phyloP scores from a whole-genome alignment of 2,329 filamentous ascomycete genomes.

The Coniochaeta hoffmannii region DNA sequence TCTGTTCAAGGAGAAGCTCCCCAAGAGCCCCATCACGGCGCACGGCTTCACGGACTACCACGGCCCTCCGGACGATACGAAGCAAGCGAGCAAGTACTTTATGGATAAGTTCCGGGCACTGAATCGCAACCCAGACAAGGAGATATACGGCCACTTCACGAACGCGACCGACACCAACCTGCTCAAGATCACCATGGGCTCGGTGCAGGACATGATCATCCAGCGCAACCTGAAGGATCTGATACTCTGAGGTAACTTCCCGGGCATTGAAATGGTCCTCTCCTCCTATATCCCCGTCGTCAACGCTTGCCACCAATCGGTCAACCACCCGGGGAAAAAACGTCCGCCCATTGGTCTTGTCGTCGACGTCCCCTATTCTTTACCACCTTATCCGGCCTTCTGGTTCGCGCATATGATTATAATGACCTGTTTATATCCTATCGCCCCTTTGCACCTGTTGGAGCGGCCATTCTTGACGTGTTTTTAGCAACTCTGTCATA shows the following conservation, averaged over 20 bases:
- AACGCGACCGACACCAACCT: conserved; percentile 63
- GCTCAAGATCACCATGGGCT: conserved; percentile 79
- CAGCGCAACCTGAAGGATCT: conserved; percentile 75
- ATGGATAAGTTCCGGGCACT: conserved; percentile 72
- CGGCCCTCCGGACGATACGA: conserved; percentile 63
- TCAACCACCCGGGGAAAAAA: no score
- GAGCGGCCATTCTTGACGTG: neutral
- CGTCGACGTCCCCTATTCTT: neutral
- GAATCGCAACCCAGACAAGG: conserved; percentile 60
- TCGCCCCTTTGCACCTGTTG: neutral
- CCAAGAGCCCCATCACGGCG: conserved; percentile 61
- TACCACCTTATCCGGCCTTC: neutral
- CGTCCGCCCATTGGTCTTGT: no score
- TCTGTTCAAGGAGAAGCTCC: conserved; percentile 71
- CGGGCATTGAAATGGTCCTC: no score
- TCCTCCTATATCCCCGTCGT: no score
- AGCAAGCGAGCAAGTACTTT: conserved; percentile 73
- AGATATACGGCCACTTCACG: conserved; percentile 56
- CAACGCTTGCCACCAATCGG: no score
- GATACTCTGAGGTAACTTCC: conserved; percentile 61
- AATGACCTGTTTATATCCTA: neutral
- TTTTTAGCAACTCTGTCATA: neutral
- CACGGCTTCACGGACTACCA: conserved; percentile 75
- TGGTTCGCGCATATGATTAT: neutral
- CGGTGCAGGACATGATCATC: conserved; percentile 82